Base-by-base conservation (phyloP, 106 monocot genomes). In the Platanthera zijinensis region DNA sequence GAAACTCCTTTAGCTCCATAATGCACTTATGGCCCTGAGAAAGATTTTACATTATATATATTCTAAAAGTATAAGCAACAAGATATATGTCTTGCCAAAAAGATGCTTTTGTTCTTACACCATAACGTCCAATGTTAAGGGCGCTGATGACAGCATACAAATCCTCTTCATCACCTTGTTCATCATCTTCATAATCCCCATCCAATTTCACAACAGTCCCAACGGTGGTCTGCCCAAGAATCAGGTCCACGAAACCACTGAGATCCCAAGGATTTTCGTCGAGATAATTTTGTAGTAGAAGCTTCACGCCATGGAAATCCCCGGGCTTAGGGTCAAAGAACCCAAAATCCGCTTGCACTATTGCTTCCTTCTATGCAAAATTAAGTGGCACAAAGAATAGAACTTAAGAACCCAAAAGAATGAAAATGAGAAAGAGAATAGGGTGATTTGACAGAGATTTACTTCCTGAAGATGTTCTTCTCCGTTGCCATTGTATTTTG, bases 271-370 rank as follows among this genome's bases (percentile, higher is more conserved):
- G 62, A 39, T 77, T 80, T 10, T 86, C 72, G 28, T 90, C 92
- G 7, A 99, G 83, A 79, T 94, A 99, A 5, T 46, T 83, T 13
- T 84, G 80, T 25, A 99, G 82, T 52, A 99, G 80, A 14, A 92
- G 78, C 84, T 88, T 89, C 19, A 94, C 92, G 5, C 97, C 91
- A 39, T 83, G 76, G 74, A 99, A 99, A 72, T 99, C 94, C 7
- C 49, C 74, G 12, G 84, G 86, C 78, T 92, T 99, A 52, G 97
- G 97, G 52, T 99, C 97, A 51, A 90, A 99, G 85, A 99, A 99
- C n/a, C 79, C 94, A 72, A 99, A 90, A 83, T 94, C 92, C 50
- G 86, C 91, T 77, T 94, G 91, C 57, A 99, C 87, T 21, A 75
- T 88, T 25, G 82, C 78, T 49, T 57, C 10, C 84, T 84, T 61